phyloP scores from a whole-genome alignment of 192 early-diverging fungal genomes.

The Coemansia furcata region DNA sequence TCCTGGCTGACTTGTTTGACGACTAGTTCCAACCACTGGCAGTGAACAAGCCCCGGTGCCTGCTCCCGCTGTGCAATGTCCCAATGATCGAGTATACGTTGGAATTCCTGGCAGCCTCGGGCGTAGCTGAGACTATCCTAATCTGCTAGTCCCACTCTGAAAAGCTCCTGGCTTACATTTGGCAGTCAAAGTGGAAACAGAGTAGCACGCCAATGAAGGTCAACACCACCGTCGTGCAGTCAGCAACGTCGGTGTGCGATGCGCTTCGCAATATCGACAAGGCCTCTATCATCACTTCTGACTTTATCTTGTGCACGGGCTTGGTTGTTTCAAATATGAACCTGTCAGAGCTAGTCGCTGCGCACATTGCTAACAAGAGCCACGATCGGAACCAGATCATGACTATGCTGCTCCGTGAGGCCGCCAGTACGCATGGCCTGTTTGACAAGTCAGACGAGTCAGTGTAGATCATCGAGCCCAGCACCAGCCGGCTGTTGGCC shows the following conservation, averaged over 20 bases:
- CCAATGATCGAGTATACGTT: slow-evolving; percentile 96
- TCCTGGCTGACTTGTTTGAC: slow-evolving; percentile 90
- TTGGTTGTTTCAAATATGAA: slow-evolving; percentile 91
- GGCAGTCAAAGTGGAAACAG: slow-evolving; percentile 80
- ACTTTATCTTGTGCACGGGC: slow-evolving; percentile 91
- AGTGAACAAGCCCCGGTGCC: slow-evolving; percentile 79
- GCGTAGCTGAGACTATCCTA: slow-evolving; percentile 83
- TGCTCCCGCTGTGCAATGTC: slow-evolving; percentile 92
- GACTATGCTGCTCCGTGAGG: slow-evolving; percentile 88
- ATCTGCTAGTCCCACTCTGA: slow-evolving; percentile 84
- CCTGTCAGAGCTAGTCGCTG: slow-evolving; percentile 69
- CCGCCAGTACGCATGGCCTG: slow-evolving; percentile 60
- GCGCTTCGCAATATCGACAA: slow-evolving; percentile 87
- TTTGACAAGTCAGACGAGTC: slow-evolving; percentile 61
- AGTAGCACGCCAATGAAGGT: slow-evolving; percentile 67
- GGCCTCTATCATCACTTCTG: slow-evolving; percentile 71
- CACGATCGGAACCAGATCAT: slow-evolving; percentile 86
- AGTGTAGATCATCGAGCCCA: slow-evolving; percentile 81
- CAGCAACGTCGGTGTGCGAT: slow-evolving; percentile 82
- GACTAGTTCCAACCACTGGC: slow-evolving; percentile 87
- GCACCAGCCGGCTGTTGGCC: slow-evolving; percentile 74
- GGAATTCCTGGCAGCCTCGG: slow-evolving; percentile 84
- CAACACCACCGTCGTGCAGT: slow-evolving; percentile 67
- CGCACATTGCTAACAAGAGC: slow-evolving; percentile 69
- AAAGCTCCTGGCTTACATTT: slow-evolving; percentile 78